phyloP scores from a whole-genome alignment of 495 filamentous ascomycete species.

The Chaetomium tenue region DNA sequence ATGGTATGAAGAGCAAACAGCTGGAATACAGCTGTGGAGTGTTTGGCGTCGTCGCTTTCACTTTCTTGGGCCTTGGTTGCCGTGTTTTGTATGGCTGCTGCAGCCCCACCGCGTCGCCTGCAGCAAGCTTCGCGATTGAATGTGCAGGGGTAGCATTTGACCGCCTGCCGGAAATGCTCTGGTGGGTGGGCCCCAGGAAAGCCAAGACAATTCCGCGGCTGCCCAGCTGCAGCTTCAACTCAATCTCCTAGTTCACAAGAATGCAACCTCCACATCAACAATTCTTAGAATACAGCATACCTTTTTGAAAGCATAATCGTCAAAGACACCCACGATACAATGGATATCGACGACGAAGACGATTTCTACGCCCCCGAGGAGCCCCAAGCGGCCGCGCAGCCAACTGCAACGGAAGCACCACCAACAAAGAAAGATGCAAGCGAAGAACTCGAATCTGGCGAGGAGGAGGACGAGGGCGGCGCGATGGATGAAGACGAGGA shows the following conservation, averaged over 20 bases:
- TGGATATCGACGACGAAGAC: constrained; percentile 70
- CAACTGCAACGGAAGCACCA: constrained; percentile 16
- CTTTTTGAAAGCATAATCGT: neutral
- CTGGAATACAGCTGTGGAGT: constrained; percentile 18
- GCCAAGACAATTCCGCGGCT: neutral
- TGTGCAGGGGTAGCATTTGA: constrained; percentile 24
- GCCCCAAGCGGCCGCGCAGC: constrained; percentile 32
- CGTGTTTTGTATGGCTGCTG: constrained; percentile 25
- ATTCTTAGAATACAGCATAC: no score
- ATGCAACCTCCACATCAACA: constrained; percentile 1
- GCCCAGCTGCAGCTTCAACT: neutral
- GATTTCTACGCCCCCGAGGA: constrained; percentile 64
- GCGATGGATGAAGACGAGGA: constrained; percentile 73
- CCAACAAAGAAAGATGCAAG: constrained; percentile 32
- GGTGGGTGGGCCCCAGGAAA: neutral
- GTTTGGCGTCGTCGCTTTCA: constrained; percentile 9
- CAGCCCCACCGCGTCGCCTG: constrained; percentile 23
- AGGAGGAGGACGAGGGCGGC: constrained; percentile 67
- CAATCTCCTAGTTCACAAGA: neutral
- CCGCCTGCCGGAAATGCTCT: constrained; percentile 32
- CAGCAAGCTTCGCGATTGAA: constrained; percentile 22
- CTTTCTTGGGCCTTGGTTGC: neutral
- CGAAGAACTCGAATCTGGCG: constrained; percentile 57
- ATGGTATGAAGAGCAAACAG: neutral
- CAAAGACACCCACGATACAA: constrained; percentile 25